Percentiles rank a stretch among this genome's conserved stretches.
phyloP scores from a whole-genome alignment of 352 stramenopile genomes.

The Globisporangium okanoganense region DNA sequence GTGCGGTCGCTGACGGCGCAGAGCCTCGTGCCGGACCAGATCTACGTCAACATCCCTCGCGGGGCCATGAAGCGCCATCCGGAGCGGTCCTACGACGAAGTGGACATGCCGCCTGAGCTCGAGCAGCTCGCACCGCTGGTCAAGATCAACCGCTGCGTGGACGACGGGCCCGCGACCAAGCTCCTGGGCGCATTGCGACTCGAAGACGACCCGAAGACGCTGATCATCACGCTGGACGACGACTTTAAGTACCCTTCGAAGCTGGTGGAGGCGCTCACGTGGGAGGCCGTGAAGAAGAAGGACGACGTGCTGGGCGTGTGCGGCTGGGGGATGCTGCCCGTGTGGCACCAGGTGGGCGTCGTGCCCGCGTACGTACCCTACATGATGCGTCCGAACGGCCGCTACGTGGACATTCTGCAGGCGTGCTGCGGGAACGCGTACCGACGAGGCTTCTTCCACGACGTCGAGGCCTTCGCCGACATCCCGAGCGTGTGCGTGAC shows the following conservation, averaged over 20 bases:
- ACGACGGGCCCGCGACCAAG: conserved; percentile 80
- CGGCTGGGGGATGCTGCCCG: conserved; percentile 73
- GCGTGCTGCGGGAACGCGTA: conserved; percentile 72
- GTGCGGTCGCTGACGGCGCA: conserved; percentile 56
- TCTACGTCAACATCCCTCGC: conserved; percentile 73
- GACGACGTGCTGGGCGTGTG: conserved; percentile 68
- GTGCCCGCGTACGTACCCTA: conserved; percentile 81
- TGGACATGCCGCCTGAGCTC: conserved; percentile 46
- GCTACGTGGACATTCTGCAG: conserved; percentile 76
- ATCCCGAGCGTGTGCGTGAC: conserved; percentile 72
- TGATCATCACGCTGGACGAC: conserved; percentile 82
- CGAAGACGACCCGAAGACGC: conserved; percentile 50
- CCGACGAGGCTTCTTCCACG: conserved; percentile 67
- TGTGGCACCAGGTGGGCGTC: conserved; percentile 71
- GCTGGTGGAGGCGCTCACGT: conserved; percentile 61
- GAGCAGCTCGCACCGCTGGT: conserved; percentile 43
- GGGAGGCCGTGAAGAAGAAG: conserved; percentile 55
- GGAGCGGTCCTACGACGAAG: conserved; percentile 74
- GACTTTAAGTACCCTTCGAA: conserved; percentile 75
- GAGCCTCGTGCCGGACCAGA: conserved; percentile 62
- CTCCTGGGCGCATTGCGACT: conserved; percentile 59
- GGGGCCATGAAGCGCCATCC: conserved; percentile 75
- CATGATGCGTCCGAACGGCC: conserved; percentile 67
- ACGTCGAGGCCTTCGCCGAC: conserved; percentile 61
- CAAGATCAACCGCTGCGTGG: conserved; percentile 65